phyloP scores from a whole-genome alignment of 192 early-diverging fungal genomes.

The Geosiphon pyriformis region DNA sequence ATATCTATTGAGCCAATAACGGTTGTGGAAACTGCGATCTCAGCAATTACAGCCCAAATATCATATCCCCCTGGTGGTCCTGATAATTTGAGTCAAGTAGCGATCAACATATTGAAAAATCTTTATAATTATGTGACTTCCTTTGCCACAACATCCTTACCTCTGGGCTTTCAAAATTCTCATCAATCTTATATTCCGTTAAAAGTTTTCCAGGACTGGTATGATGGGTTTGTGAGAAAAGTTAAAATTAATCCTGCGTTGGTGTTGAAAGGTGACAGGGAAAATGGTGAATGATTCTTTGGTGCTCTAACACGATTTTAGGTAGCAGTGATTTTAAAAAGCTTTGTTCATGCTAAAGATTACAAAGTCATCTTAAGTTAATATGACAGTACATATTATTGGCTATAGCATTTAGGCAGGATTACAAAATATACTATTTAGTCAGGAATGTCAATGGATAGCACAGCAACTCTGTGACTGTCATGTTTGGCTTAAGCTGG shows the following conservation, averaged over 20 bases:
- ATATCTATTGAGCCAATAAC: constrained; percentile 90
- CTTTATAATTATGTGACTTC: constrained; percentile 76
- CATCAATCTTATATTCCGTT: constrained; percentile 10
- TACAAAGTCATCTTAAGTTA: no score
- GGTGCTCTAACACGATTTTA: no score
- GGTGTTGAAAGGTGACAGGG: constrained; percentile 17
- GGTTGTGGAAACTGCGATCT: constrained; percentile 58
- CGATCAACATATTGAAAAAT: constrained; percentile 57
- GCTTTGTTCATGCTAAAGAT: no score
- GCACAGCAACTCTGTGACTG: neutral
- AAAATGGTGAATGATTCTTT: no score
- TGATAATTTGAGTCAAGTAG: constrained; percentile 50
- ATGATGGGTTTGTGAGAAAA: constrained; percentile 18
- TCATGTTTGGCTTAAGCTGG: neutral
- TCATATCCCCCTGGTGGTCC: constrained; percentile 18
- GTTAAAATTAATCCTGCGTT: constrained; percentile 18
- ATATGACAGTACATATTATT: no score
- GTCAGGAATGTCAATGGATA: no score
- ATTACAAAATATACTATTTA: no score
- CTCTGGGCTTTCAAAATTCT: constrained; percentile 35
- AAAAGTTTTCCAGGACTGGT: constrained; percentile 25
- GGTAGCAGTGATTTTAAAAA: no score
- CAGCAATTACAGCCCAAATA: constrained; percentile 30
- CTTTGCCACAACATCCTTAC: constrained; percentile 51
- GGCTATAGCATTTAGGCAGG: no score